Conservation (phyloP, 345 rosid genomes). For the Ceriops zippeliana region DNA sequence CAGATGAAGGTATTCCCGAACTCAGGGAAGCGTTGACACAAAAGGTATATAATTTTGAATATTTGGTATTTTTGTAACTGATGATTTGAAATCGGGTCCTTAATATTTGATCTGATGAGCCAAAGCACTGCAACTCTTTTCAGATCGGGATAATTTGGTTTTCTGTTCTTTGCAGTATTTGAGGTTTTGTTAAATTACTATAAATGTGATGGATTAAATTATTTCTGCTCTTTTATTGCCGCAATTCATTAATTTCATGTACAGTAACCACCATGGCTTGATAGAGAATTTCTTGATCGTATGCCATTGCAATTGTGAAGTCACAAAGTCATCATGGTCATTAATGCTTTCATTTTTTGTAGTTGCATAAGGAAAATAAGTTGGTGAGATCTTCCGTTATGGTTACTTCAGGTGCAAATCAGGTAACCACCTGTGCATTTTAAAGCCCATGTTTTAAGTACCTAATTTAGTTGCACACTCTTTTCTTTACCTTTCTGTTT, state of each 20-base stretch:
- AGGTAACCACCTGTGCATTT: slow-evolving; percentile 38
- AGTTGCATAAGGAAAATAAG: slow-evolving; percentile 72
- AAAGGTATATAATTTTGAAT: slow-evolving; percentile 45
- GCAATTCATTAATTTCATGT: neutral
- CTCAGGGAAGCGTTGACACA: slow-evolving; percentile 57
- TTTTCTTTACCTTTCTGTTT: no score
- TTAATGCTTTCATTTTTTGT: slow-evolving; percentile 21
- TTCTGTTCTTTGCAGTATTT: slow-evolving; percentile 7
- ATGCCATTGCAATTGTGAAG: neutral
- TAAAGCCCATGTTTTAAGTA: neutral
- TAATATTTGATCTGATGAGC: slow-evolving; percentile 5
- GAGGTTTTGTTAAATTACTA: neutral
- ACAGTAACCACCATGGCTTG: neutral
- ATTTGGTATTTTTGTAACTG: neutral
- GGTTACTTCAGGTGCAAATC: slow-evolving; percentile 99
- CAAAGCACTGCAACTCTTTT: neutral
- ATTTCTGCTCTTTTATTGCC: neutral
- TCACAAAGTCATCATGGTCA: neutral
- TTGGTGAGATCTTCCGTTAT: slow-evolving; percentile 70
- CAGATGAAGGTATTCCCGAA: slow-evolving; percentile 89
- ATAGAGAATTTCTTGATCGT: neutral
- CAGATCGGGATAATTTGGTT: slow-evolving; percentile 8
- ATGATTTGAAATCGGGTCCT: slow-evolving; percentile 6
- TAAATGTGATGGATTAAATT: neutral
- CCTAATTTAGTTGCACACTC: no score